Evolutionary conservation across 2,329 filamentous ascomycete species (phyloP), one percentile per base, ranked within the genome.

Genomic region (Penicillium sp.): DNA sequence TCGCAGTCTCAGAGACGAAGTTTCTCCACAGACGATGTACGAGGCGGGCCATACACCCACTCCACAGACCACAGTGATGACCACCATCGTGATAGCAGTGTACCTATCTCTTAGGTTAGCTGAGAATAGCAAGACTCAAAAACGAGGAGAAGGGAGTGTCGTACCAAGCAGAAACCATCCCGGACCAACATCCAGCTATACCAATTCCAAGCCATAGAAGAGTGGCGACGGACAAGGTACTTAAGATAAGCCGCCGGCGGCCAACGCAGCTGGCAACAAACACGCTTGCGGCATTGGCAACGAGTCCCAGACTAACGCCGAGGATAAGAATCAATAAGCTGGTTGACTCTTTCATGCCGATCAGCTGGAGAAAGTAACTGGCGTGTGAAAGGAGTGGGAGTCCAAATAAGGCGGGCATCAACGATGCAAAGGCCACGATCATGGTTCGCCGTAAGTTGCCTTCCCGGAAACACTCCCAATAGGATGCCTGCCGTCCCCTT

Each of bases 121-220:
- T 11, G 16, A 4, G 19, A 3, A 15, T 21, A 15, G 30, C 39
- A 21, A 44, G 32, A 14, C 13, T 25, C 4, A 17, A 14, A n/a
- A 27, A 10, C n/a, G 7, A 6, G 6, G 11, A n/a, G 11, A 8
- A 11, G 2, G 10, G 2, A 23, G 9, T 13, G 5, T 28, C 36
- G 21, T 56, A 70, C 70, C 70, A 75, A 7, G 64, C 55, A 4
- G 67, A 63, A 11, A 63, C 58, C 3, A 46, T 56, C 8, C 67
- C 63, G 1, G 62, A 43, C 45, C 67, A 73, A 46, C 65, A 72
- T 2, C 73, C 73, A 0, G 68, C 64, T n/a, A 77, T 64, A 1
- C 74, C 74, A 58, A 75, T 71, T 0, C 57, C 59, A 4, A 65
- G 50, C 71, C 73, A 77, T 1, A 75, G 44, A 1, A 66, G 30